These are phyloP conservation scores for Oemleria cerasiformis DNA, from an alignment of 306 rosid species.

Conservation along the genomic window DNA sequence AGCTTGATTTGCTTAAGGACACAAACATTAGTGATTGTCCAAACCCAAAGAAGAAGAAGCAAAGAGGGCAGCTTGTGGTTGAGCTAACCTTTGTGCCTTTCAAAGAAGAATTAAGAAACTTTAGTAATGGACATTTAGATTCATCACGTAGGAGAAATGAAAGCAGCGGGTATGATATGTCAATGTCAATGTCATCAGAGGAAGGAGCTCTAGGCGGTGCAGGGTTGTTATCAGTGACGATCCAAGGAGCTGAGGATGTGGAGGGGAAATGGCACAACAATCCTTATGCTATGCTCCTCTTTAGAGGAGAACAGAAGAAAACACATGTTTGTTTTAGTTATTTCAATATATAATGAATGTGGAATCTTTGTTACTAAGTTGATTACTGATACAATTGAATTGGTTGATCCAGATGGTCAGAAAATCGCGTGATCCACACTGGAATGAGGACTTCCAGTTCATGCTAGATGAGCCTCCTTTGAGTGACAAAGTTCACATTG, in stretches of 20 bases:
- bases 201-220: slow-evolving; percentile 54
- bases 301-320: slow-evolving; percentile 68
- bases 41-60: slow-evolving; percentile 34
- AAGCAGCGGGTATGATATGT: slow-evolving; percentile 38
- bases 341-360: too few relatives aligned
- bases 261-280: slow-evolving; percentile 82
- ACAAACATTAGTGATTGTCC: slow-evolving; percentile 37
- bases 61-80: slow-evolving; percentile 66
- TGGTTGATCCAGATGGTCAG: slow-evolving; percentile 39
- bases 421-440: slow-evolving; percentile 60
- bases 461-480: slow-evolving; percentile 86
- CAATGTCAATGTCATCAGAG: slow-evolving; percentile 39
- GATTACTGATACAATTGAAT: neutral
- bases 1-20: slow-evolving; percentile 73
- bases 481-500: slow-evolving; percentile 64
- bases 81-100: slow-evolving; percentile 80
- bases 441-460: slow-evolving; percentile 89
- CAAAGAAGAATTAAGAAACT: slow-evolving; percentile 61
- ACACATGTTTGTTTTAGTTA: slow-evolving; percentile 52
- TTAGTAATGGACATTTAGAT: slow-evolving; percentile 4
- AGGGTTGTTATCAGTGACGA: slow-evolving; percentile 71
- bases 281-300: slow-evolving; percentile 65
- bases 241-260: slow-evolving; percentile 76
- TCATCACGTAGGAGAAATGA: slow-evolving; percentile 30
- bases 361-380: too few relatives aligned